Base-by-base conservation (phyloP, 2,329 filamentous ascomycete genomes). In the Alternaria dauci region DNA sequence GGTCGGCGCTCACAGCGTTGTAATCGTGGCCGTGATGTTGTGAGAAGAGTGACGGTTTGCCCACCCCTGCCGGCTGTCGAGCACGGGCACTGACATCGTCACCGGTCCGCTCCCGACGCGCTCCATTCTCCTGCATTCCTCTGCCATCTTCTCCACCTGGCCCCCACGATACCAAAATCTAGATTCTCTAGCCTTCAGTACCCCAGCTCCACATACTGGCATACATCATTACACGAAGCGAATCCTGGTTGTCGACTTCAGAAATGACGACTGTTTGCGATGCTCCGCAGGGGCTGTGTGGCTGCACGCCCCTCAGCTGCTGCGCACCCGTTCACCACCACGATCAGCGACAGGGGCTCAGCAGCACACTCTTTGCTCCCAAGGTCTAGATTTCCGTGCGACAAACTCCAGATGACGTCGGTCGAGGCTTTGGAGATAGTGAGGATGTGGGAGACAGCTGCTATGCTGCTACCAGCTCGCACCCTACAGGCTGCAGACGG, bases 191-290 rank as follows among this genome's bases (percentile, higher is more conserved):
- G 20, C 36, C 8, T 9, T 55, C 44, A 14, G n/a, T 28, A 30
- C 7, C 4, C 25, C 20, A 36, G 23, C 26, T 8, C 25, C 23
- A 18, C 5, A 30, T 6, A 4, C 36, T 14, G n/a, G 30, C 23
- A 34, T 2, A 54, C 39, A 52, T 36, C 44, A 36, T 36, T 18
- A 25, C 20, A 46, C 8, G 50, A 30, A 23, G 51, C 14, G 23
- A n/a, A n/a, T n/a, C 14, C 30, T 23, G 14, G 39, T 16, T 34
- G 61, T 53, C 53, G 54, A 48, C 53, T 52, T 61, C 26, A 20
- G 23, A n/a, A 16, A 65, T 65, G 64, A 66, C 59, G 52, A 62
- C 54, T 53, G 20, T 41, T 52, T 50, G 43, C 48, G 32, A 53
- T 58, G 38, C 36, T 52, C 39, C 23, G 46, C 38, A 39, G 42